Base-by-base conservation (phyloP, 306 rosid genomes). In the Quercus mongolica region DNA sequence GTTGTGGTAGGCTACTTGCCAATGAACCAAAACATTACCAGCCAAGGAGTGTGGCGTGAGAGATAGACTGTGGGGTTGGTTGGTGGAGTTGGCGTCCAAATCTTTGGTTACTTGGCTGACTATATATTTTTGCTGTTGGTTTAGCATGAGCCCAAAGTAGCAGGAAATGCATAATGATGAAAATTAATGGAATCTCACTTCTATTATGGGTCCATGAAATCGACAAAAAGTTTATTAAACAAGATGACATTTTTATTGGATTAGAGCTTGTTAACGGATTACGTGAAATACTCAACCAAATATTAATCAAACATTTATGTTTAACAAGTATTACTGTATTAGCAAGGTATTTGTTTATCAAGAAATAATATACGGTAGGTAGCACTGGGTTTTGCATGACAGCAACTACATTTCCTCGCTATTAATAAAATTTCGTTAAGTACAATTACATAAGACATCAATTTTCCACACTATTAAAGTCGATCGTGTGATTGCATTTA, bases 61-160 rank as follows among this genome's bases (percentile, higher is more conserved):
- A 26, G 57, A 15, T 69, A 54, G 23, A 30, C 12, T 3, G 38
- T 52, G 33, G 57, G 46, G 74, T 74, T 80, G 74, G 86, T 86
- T 81, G 86, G 90, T 79, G 70, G 38, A 76, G 80, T 83, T 54
- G 86, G 81, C 73, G 35, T 76, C 75, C 56, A 61, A 74, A 69
- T 67, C 69, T 55, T 61, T 63, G 68, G 77, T 72, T 83, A 71
- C 83, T 81, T 83, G 85, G 68, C 69, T 25, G 7, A 80, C 80
- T 77, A 68, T 80, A 71, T 56, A 9, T 12, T 26, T 64, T 15
- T 14, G 15, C n/a, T 28, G 18, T 26, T 5, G 7, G n/a, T 28
- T 13, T 3, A 7, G 44, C 46, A 11, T 1, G 35, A 10, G 13
- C 2, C 38, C 35, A 1, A 67, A 23, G 14, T 10, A 7, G 25